Evolutionary conservation across 2,329 filamentous ascomycete species (phyloP).

Genomic region (Truncatella angustata): DNA sequence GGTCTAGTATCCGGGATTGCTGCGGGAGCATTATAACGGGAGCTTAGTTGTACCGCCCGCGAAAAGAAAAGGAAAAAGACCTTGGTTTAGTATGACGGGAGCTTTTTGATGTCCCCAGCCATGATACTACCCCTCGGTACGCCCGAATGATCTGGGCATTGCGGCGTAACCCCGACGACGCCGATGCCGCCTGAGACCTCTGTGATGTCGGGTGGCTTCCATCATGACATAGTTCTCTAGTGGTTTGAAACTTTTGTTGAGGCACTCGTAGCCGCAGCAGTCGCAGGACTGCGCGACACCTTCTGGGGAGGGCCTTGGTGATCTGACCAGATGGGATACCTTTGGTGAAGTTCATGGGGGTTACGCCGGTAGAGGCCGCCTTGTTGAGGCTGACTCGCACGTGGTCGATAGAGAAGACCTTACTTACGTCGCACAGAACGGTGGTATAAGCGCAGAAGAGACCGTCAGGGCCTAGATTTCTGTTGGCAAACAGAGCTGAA

Average conservation of each 20-base stretch:
- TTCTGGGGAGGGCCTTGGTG: slow-evolving; percentile 46
- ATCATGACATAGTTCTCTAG: not conserved
- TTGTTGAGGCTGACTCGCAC: slow-evolving; percentile 57
- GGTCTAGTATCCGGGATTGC: not conserved
- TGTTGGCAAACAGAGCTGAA: not conserved
- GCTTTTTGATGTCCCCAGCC: too few relatives aligned
- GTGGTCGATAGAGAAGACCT: slow-evolving; percentile 62
- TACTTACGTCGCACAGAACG: slow-evolving; percentile 57
- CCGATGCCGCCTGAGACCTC: slow-evolving; percentile 15
- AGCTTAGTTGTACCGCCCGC: not conserved
- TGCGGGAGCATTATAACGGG: not conserved
- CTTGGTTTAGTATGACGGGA: not conserved
- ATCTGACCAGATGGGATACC: slow-evolving; percentile 60
- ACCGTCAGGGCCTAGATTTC: slow-evolving; percentile 18
- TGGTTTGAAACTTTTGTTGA: slow-evolving; percentile 11
- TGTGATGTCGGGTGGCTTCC: not conserved
- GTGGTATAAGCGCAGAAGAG: slow-evolving; percentile 42
- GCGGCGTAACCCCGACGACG: slow-evolving; percentile 19
- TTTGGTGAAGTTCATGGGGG: slow-evolving; percentile 59
- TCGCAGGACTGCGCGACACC: slow-evolving; percentile 10
- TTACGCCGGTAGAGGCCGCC: slow-evolving; percentile 61
- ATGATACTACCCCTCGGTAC: too few relatives aligned
- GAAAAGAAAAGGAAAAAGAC: not conserved
- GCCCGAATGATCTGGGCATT: too few relatives aligned
- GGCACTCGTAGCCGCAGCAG: slow-evolving; percentile 9